Evolutionary conservation across 1,139 yeast genomes (phyloP), one percentile per base, ranked within the genome.

Genomic region (Diutina pseudorugosa): DNA sequence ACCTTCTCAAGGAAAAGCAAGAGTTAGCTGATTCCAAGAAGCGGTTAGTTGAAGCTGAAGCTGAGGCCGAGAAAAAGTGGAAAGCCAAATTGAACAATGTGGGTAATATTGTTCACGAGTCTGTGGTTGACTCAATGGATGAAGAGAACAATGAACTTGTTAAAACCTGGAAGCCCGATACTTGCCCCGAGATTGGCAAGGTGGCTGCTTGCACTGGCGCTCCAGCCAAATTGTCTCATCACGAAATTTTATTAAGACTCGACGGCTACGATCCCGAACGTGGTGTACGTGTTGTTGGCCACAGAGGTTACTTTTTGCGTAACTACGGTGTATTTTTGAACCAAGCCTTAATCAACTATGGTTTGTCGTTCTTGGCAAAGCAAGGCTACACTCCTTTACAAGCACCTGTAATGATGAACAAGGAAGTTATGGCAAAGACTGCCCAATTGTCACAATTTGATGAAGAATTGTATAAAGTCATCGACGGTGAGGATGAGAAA

Each of bases 401-500:
- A 76, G 96, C 98, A 16, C 99, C 99, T 55, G 97, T 93, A 52
- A 91, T 93, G 98, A 90, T 94, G 97, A 94, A 94, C 81, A 93
- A 93, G 75, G 98, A 93, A 55, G 95, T 89, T 55, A 93, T 93
- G 99, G 98, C 98, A 60, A 91, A 89, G 73, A 93, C 99, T 58
- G 99, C 98, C 4, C 98, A 93, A 74, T 82, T 93, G 67, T 90
- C 97, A 41, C 94, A 94, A 67, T 93, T 94, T 63, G 99, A 93
- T 68, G 98, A 93, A 75, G 98, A 93, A 71, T 79, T 93, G 63
- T 93, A 93, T 76, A 93, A 93, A 73, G 98, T 94, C 54, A 75
- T 87, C 55, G 99, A 93, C 65, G 99, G 99, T 63, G 90, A 85
- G 52, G 98, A 93, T 65, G 98, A 93, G 73, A 93, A 93, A 75